Conservation (phyloP, 2,329 filamentous ascomycete genomes). For the Septoria petroselini region DNA sequence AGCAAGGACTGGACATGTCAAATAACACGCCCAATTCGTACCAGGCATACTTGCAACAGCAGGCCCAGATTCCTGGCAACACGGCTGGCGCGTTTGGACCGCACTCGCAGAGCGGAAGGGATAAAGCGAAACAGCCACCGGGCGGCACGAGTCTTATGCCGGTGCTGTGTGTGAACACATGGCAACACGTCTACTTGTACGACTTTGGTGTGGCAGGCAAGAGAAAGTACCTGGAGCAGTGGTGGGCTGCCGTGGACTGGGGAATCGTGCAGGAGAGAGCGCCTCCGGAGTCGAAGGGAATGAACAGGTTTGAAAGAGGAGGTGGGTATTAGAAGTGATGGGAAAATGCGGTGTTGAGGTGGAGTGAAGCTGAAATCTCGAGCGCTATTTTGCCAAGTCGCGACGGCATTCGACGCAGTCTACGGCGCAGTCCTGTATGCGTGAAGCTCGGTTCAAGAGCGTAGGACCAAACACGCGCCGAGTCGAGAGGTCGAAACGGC, state of each 20-base stretch:
- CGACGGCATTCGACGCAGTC: too few species aligned
- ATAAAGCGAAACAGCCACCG: constrained; percentile 51
- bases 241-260: constrained; percentile 93
- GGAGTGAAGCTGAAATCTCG: too few species aligned
- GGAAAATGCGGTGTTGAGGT: too few species aligned
- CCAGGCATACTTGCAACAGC: constrained; percentile 24
- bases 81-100: constrained; percentile 42
- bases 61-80: constrained; percentile 33
- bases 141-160: constrained; percentile 69
- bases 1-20: constrained; percentile 67
- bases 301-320: constrained; percentile 10
- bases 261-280: constrained; percentile 54
- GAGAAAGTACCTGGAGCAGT: constrained; percentile 68
- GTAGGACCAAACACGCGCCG: too few species aligned
- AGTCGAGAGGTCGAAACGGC: too few species aligned
- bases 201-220: constrained; percentile 80
- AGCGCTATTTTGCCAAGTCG: too few species aligned
- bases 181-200: constrained; percentile 88
- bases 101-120: constrained; percentile 30
- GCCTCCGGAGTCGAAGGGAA: constrained; percentile 18
- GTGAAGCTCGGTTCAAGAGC: too few species aligned
- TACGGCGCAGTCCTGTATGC: too few species aligned
- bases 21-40: constrained; percentile 43
- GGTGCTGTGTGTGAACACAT: constrained; percentile 88
- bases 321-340: not conserved